Evolutionary conservation across 176 grass and related monocot species (phyloP).

Genomic region (Chrysopogon serrulatus): DNA sequence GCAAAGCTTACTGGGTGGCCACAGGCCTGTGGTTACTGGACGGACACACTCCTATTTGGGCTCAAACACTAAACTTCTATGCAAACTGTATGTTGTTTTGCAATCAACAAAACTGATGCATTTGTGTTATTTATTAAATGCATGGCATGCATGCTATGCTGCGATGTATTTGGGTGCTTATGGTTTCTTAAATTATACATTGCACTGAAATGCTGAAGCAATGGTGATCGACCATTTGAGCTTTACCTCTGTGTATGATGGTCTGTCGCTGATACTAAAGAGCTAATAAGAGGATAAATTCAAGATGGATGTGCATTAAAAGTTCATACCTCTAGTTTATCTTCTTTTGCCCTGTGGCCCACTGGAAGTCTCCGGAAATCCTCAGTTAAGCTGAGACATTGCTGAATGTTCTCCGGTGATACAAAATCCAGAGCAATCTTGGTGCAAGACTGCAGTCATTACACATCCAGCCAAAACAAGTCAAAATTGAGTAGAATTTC

Average conservation of each 20-base stretch:
- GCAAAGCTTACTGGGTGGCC: background rate
- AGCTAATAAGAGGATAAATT: background rate
- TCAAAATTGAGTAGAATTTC: conserved; percentile 3
- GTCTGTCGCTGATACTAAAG: background rate
- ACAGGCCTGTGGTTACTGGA: background rate
- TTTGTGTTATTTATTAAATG: background rate
- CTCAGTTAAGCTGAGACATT: conserved; percentile 66
- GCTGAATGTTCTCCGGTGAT: conserved; percentile 64
- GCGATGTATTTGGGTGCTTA: background rate
- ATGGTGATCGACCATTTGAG: background rate
- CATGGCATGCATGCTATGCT: background rate
- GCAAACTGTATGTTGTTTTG: background rate
- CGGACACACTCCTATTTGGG: background rate
- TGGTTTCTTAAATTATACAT: background rate
- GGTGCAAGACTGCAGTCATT: conserved; percentile 52
- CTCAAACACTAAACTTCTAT: background rate
- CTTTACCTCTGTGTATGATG: background rate
- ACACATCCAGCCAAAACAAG: background rate
- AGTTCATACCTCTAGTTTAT: conserved; percentile 68
- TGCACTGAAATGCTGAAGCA: background rate
- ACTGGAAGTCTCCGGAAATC: conserved; percentile 63
- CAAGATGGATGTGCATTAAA: background rate
- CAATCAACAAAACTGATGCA: background rate
- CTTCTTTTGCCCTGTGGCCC: conserved; percentile 72
- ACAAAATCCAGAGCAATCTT: conserved; percentile 89